Percentiles rank a stretch among this genome's conserved stretches.
Conservation (phyloP, 2,329 filamentous ascomycete genomes). For the Xylariaceae sp. region DNA sequence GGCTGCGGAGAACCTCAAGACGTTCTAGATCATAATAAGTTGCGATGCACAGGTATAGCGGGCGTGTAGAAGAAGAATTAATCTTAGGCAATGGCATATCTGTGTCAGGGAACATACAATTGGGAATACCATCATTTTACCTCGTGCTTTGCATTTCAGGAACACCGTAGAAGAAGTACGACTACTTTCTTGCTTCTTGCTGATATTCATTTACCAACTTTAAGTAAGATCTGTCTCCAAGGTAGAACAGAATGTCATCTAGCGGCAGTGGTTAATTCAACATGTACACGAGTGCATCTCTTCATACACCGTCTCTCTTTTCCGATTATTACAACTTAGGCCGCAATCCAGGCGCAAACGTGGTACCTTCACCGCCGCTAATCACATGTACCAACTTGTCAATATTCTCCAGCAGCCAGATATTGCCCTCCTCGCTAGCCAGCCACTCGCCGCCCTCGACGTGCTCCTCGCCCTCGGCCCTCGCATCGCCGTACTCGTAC, state of each 20-base stretch:
- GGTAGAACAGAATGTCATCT: no score
- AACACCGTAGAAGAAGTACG: no score
- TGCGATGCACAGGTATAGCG: neutral
- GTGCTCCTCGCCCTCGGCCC: constrained; percentile 49
- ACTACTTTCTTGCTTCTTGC: no score
- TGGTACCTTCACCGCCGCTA: constrained; percentile 49
- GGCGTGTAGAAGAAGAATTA: no score
- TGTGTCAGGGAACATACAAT: no score
- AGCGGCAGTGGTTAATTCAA: no score
- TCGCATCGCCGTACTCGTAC: constrained; percentile 63
- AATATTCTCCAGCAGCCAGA: constrained; percentile 64
- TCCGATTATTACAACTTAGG: constrained; percentile 42
- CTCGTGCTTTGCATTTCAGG: no score
- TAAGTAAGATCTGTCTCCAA: no score
- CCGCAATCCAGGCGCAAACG: constrained; percentile 56
- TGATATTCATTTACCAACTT: no score
- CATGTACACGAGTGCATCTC: neutral
- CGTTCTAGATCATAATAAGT: constrained; percentile 36
- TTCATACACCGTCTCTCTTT: neutral
- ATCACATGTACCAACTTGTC: constrained; percentile 59
- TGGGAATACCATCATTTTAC: no score
- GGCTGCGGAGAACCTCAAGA: constrained; percentile 60
- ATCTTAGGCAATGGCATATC: no score
- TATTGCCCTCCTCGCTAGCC: constrained; percentile 65
- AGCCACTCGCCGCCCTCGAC: constrained; percentile 61